These are phyloP conservation scores for Rhodomyrtus tomentosa DNA, from an alignment of 345 rosid genomes.

Conservation along the genomic window DNA sequence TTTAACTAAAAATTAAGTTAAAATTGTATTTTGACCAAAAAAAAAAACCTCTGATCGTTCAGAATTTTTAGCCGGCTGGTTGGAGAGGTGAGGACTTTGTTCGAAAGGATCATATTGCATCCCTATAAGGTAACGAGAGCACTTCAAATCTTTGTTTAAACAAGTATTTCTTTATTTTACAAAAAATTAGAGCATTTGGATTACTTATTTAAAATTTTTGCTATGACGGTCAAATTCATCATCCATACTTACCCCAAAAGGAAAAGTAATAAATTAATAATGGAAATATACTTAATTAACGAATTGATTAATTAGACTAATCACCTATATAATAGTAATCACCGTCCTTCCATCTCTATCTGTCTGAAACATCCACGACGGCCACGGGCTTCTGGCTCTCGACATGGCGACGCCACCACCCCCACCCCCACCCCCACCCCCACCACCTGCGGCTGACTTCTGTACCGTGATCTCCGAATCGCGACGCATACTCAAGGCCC, in stretches of 20 bases:
- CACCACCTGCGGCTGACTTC: constrained; percentile 11
- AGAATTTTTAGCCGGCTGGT: too few species aligned
- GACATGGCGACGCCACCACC: constrained; percentile 1
- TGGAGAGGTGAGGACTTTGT: too few species aligned
- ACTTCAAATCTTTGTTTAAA: too few species aligned
- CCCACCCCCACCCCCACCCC: neutral
- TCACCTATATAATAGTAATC: neutral
- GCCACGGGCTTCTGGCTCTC: neutral
- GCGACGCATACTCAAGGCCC: constrained; percentile 54
- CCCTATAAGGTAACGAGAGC: too few species aligned
- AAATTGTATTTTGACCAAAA: too few species aligned
- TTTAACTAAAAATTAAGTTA: too few species aligned
- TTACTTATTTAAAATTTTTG: too few species aligned
- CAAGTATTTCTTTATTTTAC: too few species aligned
- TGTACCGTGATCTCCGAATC: constrained; percentile 39
- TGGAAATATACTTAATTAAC: neutral
- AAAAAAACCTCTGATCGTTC: too few species aligned
- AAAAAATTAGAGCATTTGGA: too few species aligned
- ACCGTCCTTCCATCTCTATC: neutral
- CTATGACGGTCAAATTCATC: too few species aligned
- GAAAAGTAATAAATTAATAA: neutral
- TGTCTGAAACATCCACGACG: neutral
- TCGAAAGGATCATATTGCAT: too few species aligned
- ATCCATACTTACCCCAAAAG: neutral
- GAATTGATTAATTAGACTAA: neutral